Percentiles rank a stretch among this genome's conserved stretches.
phyloP scores from a whole-genome alignment of 208 protist species.

The Trypanosoma theileri region DNA sequence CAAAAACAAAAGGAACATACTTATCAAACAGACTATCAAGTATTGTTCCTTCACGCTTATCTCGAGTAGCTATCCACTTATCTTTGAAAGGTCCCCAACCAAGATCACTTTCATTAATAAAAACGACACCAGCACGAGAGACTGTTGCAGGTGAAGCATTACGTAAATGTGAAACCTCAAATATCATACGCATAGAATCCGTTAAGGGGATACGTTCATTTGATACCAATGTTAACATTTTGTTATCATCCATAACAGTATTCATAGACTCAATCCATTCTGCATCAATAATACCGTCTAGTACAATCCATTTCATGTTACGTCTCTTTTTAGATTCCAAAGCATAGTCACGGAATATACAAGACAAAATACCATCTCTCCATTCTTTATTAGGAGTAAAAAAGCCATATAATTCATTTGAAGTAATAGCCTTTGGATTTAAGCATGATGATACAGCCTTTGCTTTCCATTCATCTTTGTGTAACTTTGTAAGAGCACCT shows the following conservation, averaged over 20 bases:
- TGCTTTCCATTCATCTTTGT: conserved; percentile 92
- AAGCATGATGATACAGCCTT: conserved; percentile 90
- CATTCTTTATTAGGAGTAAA: conserved; percentile 97
- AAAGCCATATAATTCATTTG: conserved; percentile 98
- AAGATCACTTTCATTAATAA: conserved; percentile 97
- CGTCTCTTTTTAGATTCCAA: conserved; percentile 95
- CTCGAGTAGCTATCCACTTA: conserved; percentile 91
- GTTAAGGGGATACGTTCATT: conserved; percentile 99
- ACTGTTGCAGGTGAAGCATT: conserved; percentile 98
- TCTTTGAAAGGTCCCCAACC: conserved; percentile 97
- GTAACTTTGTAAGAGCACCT: conserved; percentile 88
- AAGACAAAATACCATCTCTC: conserved; percentile 95
- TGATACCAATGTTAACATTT: conserved; percentile 98
- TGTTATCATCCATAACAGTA: conserved; percentile 99
- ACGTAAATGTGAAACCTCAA: conserved; percentile 97
- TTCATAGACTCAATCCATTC: conserved; percentile 99
- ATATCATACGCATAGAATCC: conserved; percentile 97
- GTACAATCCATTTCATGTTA: conserved; percentile 97
- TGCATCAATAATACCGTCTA: conserved; percentile 98
- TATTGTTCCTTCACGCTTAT: conserved; percentile 90
- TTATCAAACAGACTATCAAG: conserved; percentile 97
- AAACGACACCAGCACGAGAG: conserved; percentile 97
- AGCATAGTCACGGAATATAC: conserved; percentile 95
- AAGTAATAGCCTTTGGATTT: conserved; percentile 98
- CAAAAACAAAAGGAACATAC: conserved; percentile 94